A percentile compares a stretch with the other conserved stretches of the same genome.
Conservation (phyloP, 2,329 filamentous ascomycete genomes). For the Coniochaeta hoffmannii region DNA sequence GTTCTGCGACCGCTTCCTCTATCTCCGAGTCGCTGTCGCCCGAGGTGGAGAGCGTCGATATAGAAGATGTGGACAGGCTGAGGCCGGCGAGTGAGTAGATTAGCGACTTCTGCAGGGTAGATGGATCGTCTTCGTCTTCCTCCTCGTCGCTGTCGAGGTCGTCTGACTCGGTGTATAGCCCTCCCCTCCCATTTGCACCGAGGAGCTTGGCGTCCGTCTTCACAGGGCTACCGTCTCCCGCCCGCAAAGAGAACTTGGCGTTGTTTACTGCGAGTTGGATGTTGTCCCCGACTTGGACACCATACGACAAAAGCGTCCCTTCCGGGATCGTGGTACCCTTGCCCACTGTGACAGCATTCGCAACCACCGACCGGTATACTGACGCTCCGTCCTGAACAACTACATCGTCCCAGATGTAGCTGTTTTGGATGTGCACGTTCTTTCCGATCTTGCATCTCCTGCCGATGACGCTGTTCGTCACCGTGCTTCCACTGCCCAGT, state of each 20-base stretch:
- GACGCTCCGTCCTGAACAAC: slow-evolving; percentile 67
- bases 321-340: slow-evolving; percentile 60
- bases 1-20: slow-evolving; percentile 42
- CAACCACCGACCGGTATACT: slow-evolving; percentile 68
- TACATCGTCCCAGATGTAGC: slow-evolving; percentile 83
- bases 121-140: slow-evolving; percentile 36
- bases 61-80: slow-evolving; percentile 45
- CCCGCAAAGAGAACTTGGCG: slow-evolving; percentile 30
- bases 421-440: slow-evolving; percentile 70
- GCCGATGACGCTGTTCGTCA: slow-evolving; percentile 75
- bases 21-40: slow-evolving; percentile 59
- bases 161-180: slow-evolving; percentile 36
- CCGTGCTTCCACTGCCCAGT: slow-evolving; percentile 62
- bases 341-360: slow-evolving; percentile 63
- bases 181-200: slow-evolving; percentile 42
- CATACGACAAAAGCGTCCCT: slow-evolving; percentile 74
- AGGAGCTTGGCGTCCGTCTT: slow-evolving; percentile 37
- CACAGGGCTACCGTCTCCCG: slow-evolving; percentile 27
- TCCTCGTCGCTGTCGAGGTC: slow-evolving; percentile 42
- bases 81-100: slow-evolving; percentile 46
- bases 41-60: slow-evolving; percentile 57
- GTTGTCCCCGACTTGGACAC: slow-evolving; percentile 62
- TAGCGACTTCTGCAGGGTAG: slow-evolving; percentile 45
- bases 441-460: slow-evolving; percentile 79
- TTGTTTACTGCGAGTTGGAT: slow-evolving; percentile 32